phyloP scores from a whole-genome alignment of 2,329 filamentous ascomycete species.

The Teratosphaeria pseudoeucalypti region DNA sequence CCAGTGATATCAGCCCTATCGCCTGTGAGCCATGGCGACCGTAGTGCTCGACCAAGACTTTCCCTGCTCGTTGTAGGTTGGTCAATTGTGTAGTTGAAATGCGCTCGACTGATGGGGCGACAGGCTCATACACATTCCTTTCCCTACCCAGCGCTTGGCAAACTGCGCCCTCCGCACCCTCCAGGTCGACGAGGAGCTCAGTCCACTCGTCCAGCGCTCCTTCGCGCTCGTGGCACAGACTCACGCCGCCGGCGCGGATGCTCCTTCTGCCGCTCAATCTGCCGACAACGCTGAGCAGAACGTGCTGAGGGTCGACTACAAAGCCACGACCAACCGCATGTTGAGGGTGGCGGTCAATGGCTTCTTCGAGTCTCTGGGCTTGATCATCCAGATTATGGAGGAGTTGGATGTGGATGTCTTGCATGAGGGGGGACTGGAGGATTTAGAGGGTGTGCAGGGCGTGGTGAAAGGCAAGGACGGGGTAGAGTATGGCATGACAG shows the following conservation, averaged over 20 bases:
- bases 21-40: background rate
- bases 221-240: conserved; percentile 43
- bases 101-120: background rate
- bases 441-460: conserved; percentile 30
- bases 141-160: conserved; percentile 71
- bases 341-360: conserved; percentile 90
- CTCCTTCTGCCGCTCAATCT: background rate
- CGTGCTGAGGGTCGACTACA: conserved; percentile 65
- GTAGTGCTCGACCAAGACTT: conserved; percentile 7
- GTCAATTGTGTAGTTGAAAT: background rate
- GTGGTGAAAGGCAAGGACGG: conserved; percentile 26
- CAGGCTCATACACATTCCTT: conserved; percentile 66
- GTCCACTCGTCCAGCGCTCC: conserved; percentile 64
- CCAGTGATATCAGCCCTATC: background rate
- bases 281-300: background rate
- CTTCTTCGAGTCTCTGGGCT: conserved; percentile 80
- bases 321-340: conserved; percentile 90
- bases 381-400: conserved; percentile 82
- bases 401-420: conserved; percentile 80
- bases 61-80: conserved; percentile 16
- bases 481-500: conserved; percentile 28
- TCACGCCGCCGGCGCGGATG: background rate
- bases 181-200: conserved; percentile 80
- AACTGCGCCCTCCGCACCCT: conserved; percentile 64
- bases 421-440: conserved; percentile 33